Evolutionary conservation across 257 asterid genomes (phyloP), one percentile per base, ranked within the genome.

Genomic region (Orobanche coerulescens): DNA sequence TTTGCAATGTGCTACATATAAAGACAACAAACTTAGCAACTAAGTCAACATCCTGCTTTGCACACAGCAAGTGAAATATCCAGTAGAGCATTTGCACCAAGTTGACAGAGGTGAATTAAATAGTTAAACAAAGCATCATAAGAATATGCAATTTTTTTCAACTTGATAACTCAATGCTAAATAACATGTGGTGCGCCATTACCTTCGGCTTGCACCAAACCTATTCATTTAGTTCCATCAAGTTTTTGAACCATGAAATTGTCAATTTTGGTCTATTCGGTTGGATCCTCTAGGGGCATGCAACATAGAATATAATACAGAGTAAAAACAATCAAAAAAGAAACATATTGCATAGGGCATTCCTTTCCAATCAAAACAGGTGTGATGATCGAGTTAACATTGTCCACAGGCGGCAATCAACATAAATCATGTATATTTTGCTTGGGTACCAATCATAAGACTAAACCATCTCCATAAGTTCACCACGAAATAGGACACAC

Each of bases 201-300:
- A 88, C 98, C 95, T 88, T 92, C 58, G 88, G 90, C 68, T 92
- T 92, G 91, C 98, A 92, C 98, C 98, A 92, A 51, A 96, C 98
- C 98, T 96, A 88, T 73, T 92, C 95, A 37, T 92, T 92, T 65
- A 40, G 98, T 92, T 71, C 98, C 98, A 71, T 92, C 98, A 8
- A 92, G 91, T 53, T 86, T 79, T 20, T 86, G 98, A 76, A 92
- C 98, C 98, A 92, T 92, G 83, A 75, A 82, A 69, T 88, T 88
- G 19, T 92, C 98, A 50, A 92, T 75, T 5, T 58, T 91, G 59
- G 93, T 80, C 75, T 92, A 95, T 61, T 92, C 96, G 0, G 96
- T 82, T 62, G 96, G 85, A 68, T 91, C 79, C 98, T 91, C 87
- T 13, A n/a, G n/a, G n/a, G n/a, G n/a, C n/a, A n/a, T n/a, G n/a